phyloP scores from a whole-genome alignment of 2,329 filamentous ascomycete genomes.

The Macroventuria anomochaeta region DNA sequence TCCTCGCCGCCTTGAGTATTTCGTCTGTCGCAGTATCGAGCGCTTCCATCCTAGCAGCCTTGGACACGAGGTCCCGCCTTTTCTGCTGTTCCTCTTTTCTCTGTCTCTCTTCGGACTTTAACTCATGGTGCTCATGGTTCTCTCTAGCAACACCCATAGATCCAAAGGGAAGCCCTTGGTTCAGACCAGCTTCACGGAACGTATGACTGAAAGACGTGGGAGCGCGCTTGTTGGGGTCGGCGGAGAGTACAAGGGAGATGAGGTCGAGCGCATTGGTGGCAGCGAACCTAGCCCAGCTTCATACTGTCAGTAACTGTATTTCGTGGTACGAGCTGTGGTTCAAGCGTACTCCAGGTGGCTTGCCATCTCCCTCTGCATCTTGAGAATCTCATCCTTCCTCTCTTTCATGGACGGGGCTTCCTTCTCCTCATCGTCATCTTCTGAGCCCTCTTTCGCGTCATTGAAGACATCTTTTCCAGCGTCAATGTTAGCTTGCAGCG shows the following conservation, averaged over 20 bases:
- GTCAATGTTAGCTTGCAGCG: slow-evolving; percentile 72
- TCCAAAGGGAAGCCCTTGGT: slow-evolving; percentile 46
- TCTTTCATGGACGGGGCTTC: slow-evolving; percentile 47
- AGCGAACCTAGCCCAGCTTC: slow-evolving; percentile 40
- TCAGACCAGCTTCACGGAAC: slow-evolving; percentile 34
- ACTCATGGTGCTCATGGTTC: slow-evolving; percentile 25
- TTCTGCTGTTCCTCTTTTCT: slow-evolving; percentile 43
- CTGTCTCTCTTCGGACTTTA: slow-evolving; percentile 26
- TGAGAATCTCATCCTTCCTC: slow-evolving; percentile 48
- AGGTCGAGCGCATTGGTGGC: slow-evolving; percentile 44
- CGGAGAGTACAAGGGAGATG: slow-evolving; percentile 40
- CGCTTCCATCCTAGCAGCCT: slow-evolving; percentile 79
- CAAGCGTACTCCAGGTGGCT: slow-evolving; percentile 52
- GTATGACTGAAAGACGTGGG: slow-evolving; percentile 37
- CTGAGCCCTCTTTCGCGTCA: slow-evolving; percentile 52
- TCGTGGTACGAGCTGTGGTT: slow-evolving; percentile 58
- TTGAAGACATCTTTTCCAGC: slow-evolving; percentile 50
- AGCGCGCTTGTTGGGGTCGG: slow-evolving; percentile 36
- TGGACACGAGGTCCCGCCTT: slow-evolving; percentile 58
- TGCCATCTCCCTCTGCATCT: slow-evolving; percentile 52
- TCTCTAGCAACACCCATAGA: slow-evolving; percentile 40
- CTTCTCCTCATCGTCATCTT: slow-evolving; percentile 52
- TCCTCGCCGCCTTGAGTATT: slow-evolving; percentile 72
- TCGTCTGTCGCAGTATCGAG: slow-evolving; percentile 77
- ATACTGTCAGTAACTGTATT: slow-evolving; percentile 13